Evolutionary conservation across 805 yeast species (phyloP).

Genomic region (Hanseniaspora valbyensis): DNA sequence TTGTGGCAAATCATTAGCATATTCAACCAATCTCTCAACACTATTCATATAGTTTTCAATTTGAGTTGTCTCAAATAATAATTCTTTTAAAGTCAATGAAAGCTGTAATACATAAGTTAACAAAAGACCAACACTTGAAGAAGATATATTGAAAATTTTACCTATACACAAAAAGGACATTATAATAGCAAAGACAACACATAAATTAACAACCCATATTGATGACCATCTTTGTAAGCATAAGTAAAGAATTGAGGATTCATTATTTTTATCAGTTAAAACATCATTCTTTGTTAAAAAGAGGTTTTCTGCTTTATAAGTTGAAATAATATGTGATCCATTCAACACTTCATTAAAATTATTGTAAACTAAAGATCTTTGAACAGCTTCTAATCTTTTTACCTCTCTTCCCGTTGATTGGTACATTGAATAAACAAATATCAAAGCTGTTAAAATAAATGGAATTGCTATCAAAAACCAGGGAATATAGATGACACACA

Average conservation of each 20-base stretch:
- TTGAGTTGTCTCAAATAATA: slow-evolving; percentile 44
- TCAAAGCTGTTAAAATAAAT: slow-evolving; percentile 37
- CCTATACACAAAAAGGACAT: slow-evolving; percentile 49
- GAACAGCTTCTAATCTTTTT: slow-evolving; percentile 42
- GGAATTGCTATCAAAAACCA: slow-evolving; percentile 68
- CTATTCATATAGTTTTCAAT: slow-evolving; percentile 51
- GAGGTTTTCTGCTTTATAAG: slow-evolving; percentile 31
- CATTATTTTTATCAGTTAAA: slow-evolving; percentile 43
- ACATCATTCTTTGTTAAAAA: slow-evolving; percentile 37
- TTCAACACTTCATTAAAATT: slow-evolving; percentile 41
- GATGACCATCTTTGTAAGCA: slow-evolving; percentile 50
- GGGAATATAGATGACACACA: slow-evolving; percentile 63
- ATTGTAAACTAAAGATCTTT: slow-evolving; percentile 42
- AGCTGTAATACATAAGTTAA: slow-evolving; percentile 48
- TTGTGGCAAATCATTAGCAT: slow-evolving; percentile 53
- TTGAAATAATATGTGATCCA: slow-evolving; percentile 40
- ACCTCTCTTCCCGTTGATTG: slow-evolving; percentile 43
- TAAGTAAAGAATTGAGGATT: slow-evolving; percentile 40
- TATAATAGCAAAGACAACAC: slow-evolving; percentile 42
- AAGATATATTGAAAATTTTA: slow-evolving; percentile 44
- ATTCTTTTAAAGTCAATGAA: slow-evolving; percentile 44
- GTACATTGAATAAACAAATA: slow-evolving; percentile 35
- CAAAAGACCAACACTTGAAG: slow-evolving; percentile 53
- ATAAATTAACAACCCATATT: slow-evolving; percentile 33
- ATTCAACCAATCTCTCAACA: slow-evolving; percentile 50